Conservation (phyloP, 2,329 filamentous ascomycete genomes). For the Grosmannia clavigera region DNA sequence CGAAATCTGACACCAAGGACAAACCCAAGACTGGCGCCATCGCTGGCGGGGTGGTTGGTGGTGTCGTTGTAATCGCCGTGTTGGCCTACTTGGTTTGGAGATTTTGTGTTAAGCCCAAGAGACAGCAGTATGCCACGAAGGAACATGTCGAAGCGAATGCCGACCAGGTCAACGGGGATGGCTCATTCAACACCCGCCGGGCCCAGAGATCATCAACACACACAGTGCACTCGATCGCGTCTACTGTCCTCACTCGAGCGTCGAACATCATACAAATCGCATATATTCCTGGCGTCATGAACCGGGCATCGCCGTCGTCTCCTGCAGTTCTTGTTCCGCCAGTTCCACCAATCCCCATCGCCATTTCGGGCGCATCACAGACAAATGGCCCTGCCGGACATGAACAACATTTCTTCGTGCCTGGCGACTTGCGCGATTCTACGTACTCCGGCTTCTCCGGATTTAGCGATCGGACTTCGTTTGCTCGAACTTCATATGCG, state of each 20-base stretch:
- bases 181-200: conserved; percentile 37
- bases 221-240: conserved; percentile 84
- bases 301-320: conserved; percentile 75
- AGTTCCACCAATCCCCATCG: conserved; percentile 77
- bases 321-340: conserved; percentile 75
- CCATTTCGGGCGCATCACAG: conserved; percentile 34
- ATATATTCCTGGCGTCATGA: conserved; percentile 94
- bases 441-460: conserved; percentile 71
- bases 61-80: conserved; percentile 61
- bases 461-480: conserved; percentile 49
- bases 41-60: conserved; percentile 81
- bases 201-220: conserved; percentile 65
- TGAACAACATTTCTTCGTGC: conserved; percentile 88
- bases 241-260: conserved; percentile 85
- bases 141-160: conserved; percentile 44
- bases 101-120: conserved; percentile 72
- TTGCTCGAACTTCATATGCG: conserved; percentile 44
- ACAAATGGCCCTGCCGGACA: conserved; percentile 44
- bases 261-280: conserved; percentile 99
- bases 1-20: conserved; percentile 8
- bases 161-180: conserved; percentile 34
- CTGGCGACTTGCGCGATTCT: conserved; percentile 78
- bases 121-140: conserved; percentile 33
- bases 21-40: conserved; percentile 67
- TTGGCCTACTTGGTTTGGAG: conserved; percentile 74